phyloP scores from a whole-genome alignment of 352 stramenopile species.

The Blastocystis hominis region DNA sequence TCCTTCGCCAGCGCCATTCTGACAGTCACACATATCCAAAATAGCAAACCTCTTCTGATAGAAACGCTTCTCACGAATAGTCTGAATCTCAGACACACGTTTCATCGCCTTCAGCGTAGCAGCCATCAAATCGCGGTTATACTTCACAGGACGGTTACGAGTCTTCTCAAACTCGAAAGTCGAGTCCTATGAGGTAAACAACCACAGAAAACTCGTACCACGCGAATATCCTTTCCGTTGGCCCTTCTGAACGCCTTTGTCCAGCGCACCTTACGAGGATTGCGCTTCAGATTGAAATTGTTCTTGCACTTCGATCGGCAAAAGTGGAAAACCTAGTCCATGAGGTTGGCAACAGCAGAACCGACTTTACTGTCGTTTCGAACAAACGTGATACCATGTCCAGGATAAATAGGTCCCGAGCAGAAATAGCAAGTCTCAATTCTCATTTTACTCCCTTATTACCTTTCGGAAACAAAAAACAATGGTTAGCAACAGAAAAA shows the following conservation, averaged over 20 bases:
- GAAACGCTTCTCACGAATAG: conserved; percentile 85
- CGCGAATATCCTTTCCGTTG: conserved; percentile 95
- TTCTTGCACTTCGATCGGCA: conserved; percentile 99
- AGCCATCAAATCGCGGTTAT: conserved; percentile 94
- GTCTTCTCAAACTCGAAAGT: conserved; percentile 99
- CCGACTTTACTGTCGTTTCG: conserved; percentile 92
- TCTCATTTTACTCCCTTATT: conserved; percentile 71
- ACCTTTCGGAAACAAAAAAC: not conserved
- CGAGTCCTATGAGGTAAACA: conserved; percentile 69
- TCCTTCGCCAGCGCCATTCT: conserved; percentile 51
- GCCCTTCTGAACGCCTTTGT: conserved; percentile 96
- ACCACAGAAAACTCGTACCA: conserved; percentile 62
- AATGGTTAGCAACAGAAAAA: not conserved
- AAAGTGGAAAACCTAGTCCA: conserved; percentile 80
- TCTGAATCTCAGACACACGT: conserved; percentile 89
- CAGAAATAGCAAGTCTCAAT: conserved; percentile 99
- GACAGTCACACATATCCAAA: not conserved
- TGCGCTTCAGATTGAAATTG: conserved; percentile 99
- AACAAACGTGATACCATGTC: conserved; percentile 96
- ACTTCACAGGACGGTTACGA: conserved; percentile 94
- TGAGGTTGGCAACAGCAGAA: not conserved
- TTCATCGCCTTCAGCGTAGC: conserved; percentile 96
- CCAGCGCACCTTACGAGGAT: conserved; percentile 98
- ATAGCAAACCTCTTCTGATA: conserved; percentile 74
- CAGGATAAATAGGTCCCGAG: conserved; percentile 90